These are phyloP conservation scores for Trichomonas gallinae DNA, from an alignment of 208 protist genomes.

Conservation along the genomic window DNA sequence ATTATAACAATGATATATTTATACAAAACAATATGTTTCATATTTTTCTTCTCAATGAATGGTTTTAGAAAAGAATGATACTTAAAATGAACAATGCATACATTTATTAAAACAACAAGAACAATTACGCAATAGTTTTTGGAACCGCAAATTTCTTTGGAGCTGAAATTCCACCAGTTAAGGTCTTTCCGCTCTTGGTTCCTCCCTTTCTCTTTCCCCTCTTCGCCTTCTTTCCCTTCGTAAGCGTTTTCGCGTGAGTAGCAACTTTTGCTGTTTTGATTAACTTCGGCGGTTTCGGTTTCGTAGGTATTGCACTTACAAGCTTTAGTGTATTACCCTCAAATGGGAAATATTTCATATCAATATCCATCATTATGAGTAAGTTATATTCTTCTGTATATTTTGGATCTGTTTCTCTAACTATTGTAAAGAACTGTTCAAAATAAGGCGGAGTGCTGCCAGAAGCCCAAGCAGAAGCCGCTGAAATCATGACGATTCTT, in stretches of 20 bases:
- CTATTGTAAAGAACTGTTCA: background rate
- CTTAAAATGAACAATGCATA: too few species aligned
- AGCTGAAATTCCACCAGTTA: background rate
- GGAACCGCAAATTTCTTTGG: background rate
- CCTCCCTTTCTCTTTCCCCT: background rate
- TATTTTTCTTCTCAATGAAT: too few species aligned
- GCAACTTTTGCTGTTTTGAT: background rate
- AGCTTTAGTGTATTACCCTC: background rate
- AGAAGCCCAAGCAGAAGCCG: background rate
- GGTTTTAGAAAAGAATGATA: too few species aligned
- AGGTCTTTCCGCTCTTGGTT: background rate
- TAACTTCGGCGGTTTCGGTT: background rate
- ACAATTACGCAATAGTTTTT: background rate
- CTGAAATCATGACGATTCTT: background rate
- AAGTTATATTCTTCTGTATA: background rate
- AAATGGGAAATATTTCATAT: background rate
- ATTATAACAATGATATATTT: too few species aligned
- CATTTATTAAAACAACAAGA: background rate
- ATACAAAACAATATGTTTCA: too few species aligned
- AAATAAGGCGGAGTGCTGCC: background rate
- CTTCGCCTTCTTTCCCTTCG: background rate
- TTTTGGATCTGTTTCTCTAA: background rate
- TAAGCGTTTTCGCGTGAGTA: background rate
- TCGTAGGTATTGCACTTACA: background rate
- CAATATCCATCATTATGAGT: background rate